Base-by-base conservation (phyloP, 2,329 filamentous ascomycete species). In the Cladosporium phlei region DNA sequence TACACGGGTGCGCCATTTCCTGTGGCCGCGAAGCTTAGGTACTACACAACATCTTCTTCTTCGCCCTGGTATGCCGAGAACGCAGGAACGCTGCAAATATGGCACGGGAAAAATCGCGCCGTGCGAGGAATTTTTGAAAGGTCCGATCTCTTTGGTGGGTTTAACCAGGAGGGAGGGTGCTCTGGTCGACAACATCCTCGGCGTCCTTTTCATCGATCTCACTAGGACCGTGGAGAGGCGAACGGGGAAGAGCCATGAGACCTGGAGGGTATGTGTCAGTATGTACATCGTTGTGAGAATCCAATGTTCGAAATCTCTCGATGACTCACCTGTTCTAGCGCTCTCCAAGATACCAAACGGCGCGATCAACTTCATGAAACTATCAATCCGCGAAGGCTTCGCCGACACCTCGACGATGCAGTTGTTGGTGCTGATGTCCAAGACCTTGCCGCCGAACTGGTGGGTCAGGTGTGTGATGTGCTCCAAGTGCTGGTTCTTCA, bases 321-420 rank as follows among this genome's bases (percentile, higher is more conserved):
- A 27, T 32, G 10, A 61, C 70, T 67, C 51, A 76, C 73, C 93
- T 48, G 93, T 97, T 52, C 93, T 82, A 42, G 91, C 89, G 40
- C 90, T 96, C 73, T 98, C 93, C 42, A 98, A 78, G 58, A 98
- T 95, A 63, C 93, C 93, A 66, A 97, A 98, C 10, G 91, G 91
- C 48, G 82, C 78, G 62, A 98, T 83, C 52, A 98, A 79, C 74
- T 97, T 98, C 72, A 98, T 85, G 76, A 96, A 98, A 2, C 89
- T 95, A 70, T 98, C 89, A 64, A 98, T 95, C 69, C 93, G 85
- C 52, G 77, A 80, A 27, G 88, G 90, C 71, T 98, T 98, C 50
- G 93, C 93, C 45, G 89, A 95, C 6, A 98, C 70, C 71, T 98
- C 93, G 50, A 98, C 90, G 67, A 97, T 97, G 71, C 93, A 97